Percentiles rank a stretch among this genome's conserved stretches.
Evolutionary conservation across 2,329 filamentous ascomycete species (phyloP).

Genomic region (Akanthomyces muscarius): DNA sequence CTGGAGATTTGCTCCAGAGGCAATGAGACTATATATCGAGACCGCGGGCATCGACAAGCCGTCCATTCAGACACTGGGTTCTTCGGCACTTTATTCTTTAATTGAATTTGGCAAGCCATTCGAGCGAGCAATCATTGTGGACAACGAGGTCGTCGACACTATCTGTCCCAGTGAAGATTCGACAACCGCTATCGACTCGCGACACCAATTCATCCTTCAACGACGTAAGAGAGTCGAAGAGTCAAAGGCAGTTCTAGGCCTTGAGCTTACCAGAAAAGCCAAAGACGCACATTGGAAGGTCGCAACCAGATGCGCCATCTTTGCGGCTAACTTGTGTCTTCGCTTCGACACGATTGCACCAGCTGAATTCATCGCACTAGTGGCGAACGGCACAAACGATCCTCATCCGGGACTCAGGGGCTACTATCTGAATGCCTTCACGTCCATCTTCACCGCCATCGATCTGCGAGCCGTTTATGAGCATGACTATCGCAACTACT

Average conservation of each 20-base stretch:
- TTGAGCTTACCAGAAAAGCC: conserved; percentile 75
- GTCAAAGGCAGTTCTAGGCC: conserved; percentile 74
- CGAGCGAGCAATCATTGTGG: conserved; percentile 79
- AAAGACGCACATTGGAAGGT: conserved; percentile 93
- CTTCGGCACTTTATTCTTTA: conserved; percentile 75
- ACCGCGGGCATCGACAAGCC: conserved; percentile 88
- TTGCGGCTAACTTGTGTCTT: conserved; percentile 84
- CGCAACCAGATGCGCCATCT: conserved; percentile 80
- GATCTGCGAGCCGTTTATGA: conserved; percentile 81
- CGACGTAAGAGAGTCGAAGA: conserved; percentile 74
- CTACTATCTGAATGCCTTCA: conserved; percentile 77
- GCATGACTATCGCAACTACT: conserved; percentile 83
- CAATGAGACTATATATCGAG: conserved; percentile 85
- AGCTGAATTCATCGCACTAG: conserved; percentile 74
- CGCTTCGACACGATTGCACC: conserved; percentile 88
- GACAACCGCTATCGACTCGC: conserved; percentile 48
- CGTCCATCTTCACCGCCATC: conserved; percentile 72
- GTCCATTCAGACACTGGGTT: conserved; percentile 86
- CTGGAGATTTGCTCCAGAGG: conserved; percentile 90
- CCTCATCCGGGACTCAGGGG: conserved; percentile 81
- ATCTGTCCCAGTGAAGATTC: conserved; percentile 69
- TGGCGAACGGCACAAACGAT: conserved; percentile 79
- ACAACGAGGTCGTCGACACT: conserved; percentile 64
- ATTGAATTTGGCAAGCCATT: conserved; percentile 89
- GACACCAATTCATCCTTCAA: conserved; percentile 69